Evolutionary conservation across 164 flowering plant genomes (phyloP).

Genomic region (Tetracentron sinense): DNA sequence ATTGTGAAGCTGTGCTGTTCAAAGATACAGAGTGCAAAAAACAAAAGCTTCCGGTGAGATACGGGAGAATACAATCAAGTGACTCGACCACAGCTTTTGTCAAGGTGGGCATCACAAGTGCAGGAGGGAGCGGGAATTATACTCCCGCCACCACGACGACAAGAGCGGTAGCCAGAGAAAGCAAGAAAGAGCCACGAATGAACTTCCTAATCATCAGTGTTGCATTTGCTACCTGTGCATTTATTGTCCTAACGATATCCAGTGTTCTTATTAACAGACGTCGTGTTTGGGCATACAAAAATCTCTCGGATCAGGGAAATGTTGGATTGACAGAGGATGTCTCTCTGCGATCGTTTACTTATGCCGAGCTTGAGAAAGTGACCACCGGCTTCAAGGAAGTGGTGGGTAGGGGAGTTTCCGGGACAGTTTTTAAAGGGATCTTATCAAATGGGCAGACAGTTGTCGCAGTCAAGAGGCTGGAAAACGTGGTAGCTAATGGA

Average conservation of each 20-base stretch:
- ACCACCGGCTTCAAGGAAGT: not conserved
- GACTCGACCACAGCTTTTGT: no score
- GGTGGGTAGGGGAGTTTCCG: conserved; percentile 26
- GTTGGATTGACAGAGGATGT: conserved; percentile 12
- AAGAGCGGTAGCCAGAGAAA: no score
- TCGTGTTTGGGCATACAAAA: no score
- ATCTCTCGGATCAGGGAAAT: not conserved
- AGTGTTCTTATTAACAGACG: no score
- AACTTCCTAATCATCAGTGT: no score
- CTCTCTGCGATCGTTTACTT: not conserved
- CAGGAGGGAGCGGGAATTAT: no score
- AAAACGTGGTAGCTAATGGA: conserved; percentile 13
- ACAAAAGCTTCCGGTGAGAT: conserved; percentile 29
- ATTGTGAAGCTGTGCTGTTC: conserved; percentile 27
- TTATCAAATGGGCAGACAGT: conserved; percentile 5
- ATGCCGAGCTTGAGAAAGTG: no score
- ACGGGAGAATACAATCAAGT: conserved; percentile 14
- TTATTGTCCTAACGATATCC: conserved; percentile 6
- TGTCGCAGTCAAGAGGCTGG: conserved; percentile 26
- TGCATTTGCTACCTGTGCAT: not conserved
- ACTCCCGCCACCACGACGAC: no score
- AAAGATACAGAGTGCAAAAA: conserved; percentile 14
- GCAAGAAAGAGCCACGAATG: no score
- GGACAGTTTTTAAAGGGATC: conserved; percentile 26
- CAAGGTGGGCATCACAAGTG: no score